Percentiles rank a stretch among this genome's conserved stretches.
phyloP scores from a whole-genome alignment of 169 alveolate species.

The Eimeria praecox region DNA sequence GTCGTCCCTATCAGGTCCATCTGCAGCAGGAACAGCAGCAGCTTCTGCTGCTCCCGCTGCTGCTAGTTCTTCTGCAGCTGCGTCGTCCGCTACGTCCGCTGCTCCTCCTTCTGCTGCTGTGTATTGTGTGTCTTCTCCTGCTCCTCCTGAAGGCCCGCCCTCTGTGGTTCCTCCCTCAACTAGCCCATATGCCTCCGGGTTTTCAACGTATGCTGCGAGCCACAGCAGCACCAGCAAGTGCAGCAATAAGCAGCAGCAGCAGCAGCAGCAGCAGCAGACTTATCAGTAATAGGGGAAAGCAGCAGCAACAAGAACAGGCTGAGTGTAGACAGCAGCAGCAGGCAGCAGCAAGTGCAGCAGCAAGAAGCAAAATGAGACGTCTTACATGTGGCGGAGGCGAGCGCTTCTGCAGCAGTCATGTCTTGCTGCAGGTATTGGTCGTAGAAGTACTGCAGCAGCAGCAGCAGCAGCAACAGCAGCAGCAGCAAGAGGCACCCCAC shows the following conservation, averaged over 20 bases:
- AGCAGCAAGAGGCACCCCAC: neutral
- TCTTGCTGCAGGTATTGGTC: slow-evolving; percentile 74
- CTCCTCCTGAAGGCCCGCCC: slow-evolving; percentile 4
- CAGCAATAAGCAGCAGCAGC: neutral
- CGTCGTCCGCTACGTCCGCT: neutral
- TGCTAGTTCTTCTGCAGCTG: neutral
- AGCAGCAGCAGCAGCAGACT: neutral
- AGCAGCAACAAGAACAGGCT: neutral
- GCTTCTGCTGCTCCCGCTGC: neutral
- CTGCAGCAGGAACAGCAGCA: slow-evolving; percentile 19
- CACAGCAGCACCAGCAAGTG: neutral
- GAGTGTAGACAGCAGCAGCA: no score
- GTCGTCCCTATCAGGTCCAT: slow-evolving; percentile 20
- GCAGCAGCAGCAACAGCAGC: neutral
- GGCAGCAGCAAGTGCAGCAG: slow-evolving; percentile 10
- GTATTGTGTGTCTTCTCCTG: neutral
- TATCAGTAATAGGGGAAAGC: neutral
- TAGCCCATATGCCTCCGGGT: slow-evolving; percentile 72
- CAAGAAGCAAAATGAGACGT: neutral
- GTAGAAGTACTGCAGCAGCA: slow-evolving; percentile 76
- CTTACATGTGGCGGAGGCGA: slow-evolving; percentile 79
- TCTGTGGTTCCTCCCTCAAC: slow-evolving; percentile 38
- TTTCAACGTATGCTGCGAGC: slow-evolving; percentile 76
- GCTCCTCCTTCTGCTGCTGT: slow-evolving; percentile 9
- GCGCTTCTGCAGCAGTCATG: slow-evolving; percentile 77